Percentiles rank a stretch among this genome's conserved stretches.
Conservation (phyloP, 768 basidiomycete genomes). For the Holtermanniella nyarrowii region DNA sequence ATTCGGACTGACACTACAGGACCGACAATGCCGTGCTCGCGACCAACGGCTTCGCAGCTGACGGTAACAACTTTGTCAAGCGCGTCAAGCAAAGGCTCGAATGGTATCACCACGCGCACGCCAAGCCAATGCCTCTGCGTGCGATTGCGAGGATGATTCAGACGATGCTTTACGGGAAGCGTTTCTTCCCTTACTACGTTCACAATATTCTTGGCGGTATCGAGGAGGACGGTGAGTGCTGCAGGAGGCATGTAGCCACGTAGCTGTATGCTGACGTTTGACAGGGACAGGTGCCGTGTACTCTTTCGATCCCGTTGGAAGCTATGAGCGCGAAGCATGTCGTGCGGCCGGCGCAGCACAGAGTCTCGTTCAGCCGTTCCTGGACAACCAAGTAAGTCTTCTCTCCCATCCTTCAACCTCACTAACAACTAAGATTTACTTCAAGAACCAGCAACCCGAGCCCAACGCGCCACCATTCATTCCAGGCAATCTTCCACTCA, state of each 20-base stretch:
- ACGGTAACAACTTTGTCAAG: slow-evolving; percentile 97
- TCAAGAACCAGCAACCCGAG: slow-evolving; percentile 81
- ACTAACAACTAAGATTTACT: slow-evolving; percentile 67
- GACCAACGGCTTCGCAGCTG: slow-evolving; percentile 93
- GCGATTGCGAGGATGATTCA: slow-evolving; percentile 97
- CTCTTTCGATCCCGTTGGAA: slow-evolving; percentile 98
- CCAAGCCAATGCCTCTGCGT: slow-evolving; percentile 92
- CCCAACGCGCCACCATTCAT: slow-evolving; percentile 54
- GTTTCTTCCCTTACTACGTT: slow-evolving; percentile 98
- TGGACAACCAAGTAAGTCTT: slow-evolving; percentile 84
- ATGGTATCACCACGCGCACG: slow-evolving; percentile 97
- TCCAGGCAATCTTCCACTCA: slow-evolving; percentile 69
- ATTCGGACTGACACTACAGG: slow-evolving; percentile 43
- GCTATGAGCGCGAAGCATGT: slow-evolving; percentile 93
- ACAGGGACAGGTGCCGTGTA: slow-evolving; percentile 91
- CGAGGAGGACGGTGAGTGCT: slow-evolving; percentile 78
- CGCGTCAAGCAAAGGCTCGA: slow-evolving; percentile 88
- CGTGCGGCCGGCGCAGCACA: slow-evolving; percentile 95
- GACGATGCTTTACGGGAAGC: slow-evolving; percentile 89
- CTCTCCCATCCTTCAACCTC: not conserved
- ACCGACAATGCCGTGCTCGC: slow-evolving; percentile 88
- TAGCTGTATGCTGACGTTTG: slow-evolving; percentile 6
- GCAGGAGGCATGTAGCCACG: not conserved
- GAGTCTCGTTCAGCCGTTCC: slow-evolving; percentile 86
- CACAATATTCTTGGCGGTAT: slow-evolving; percentile 94